Conservation (phyloP, 495 filamentous ascomycete species). For the Xylaria bambusicola region DNA sequence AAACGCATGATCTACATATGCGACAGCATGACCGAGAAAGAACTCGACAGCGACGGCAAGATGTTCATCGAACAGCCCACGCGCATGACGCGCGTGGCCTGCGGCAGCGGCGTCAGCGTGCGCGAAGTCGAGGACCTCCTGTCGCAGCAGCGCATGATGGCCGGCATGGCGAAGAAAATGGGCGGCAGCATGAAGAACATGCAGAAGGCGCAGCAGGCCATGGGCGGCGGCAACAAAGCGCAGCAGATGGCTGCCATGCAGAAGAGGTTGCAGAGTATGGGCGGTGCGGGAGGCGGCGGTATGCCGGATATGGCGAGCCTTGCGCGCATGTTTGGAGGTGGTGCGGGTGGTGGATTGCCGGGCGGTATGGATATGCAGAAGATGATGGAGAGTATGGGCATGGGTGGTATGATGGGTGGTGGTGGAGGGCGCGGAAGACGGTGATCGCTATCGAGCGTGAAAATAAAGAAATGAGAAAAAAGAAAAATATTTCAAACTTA, state of each 20-base stretch:
- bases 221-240: slow-evolving; percentile 81
- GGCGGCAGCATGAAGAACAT: slow-evolving; percentile 95
- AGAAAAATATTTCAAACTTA: no score
- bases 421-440: slow-evolving; percentile 29
- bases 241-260: slow-evolving; percentile 99
- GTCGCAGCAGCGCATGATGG: slow-evolving; percentile 98
- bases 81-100: slow-evolving; percentile 90
- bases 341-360: slow-evolving; percentile 47
- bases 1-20: slow-evolving; percentile 99
- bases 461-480: background rate
- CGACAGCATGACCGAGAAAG: slow-evolving; percentile 94
- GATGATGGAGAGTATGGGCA: slow-evolving; percentile 84
- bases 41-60: slow-evolving; percentile 93
- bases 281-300: slow-evolving; percentile 60
- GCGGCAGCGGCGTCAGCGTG: slow-evolving; percentile 86
- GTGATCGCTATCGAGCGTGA: slow-evolving; percentile 10
- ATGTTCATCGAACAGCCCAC: slow-evolving; percentile 90
- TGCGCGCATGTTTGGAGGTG: slow-evolving; percentile 81
- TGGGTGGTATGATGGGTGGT: slow-evolving; percentile 57
- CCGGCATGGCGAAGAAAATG: slow-evolving; percentile 98
- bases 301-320: slow-evolving; percentile 81
- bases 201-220: slow-evolving; percentile 86
- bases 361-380: slow-evolving; percentile 78
- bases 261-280: slow-evolving; percentile 90
- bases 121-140: slow-evolving; percentile 97